Conservation (phyloP, 495 filamentous ascomycete species). For the Lophiostoma macrostomum region DNA sequence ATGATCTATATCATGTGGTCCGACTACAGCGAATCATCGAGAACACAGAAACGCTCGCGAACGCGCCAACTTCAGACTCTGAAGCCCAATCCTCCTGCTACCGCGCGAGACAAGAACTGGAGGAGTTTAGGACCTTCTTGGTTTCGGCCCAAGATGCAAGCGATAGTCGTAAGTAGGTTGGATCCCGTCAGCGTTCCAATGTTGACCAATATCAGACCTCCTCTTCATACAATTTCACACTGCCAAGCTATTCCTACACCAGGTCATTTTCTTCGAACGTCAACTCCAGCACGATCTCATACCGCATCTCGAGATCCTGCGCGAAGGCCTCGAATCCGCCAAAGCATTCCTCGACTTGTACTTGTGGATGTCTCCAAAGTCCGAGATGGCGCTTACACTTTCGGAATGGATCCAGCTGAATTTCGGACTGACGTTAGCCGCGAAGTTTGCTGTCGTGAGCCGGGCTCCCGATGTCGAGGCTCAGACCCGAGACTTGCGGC, state of each 20-base stretch:
- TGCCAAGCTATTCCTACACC: conserved; percentile 29
- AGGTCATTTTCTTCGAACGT: conserved; percentile 28
- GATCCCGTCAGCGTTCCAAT: neutral
- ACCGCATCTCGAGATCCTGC: conserved; percentile 11
- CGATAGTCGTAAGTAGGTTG: conserved; percentile 27
- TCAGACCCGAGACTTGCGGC: conserved; percentile 19
- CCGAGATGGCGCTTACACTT: conserved; percentile 21
- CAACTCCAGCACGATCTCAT: conserved; percentile 17
- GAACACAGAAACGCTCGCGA: conserved; percentile 17
- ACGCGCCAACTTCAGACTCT: conserved; percentile 2
- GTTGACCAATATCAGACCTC: conserved; percentile 8
- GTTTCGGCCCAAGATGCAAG: conserved; percentile 12
- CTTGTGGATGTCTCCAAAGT: conserved; percentile 19
- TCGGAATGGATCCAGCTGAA: conserved; percentile 23
- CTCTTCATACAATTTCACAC: conserved; percentile 29
- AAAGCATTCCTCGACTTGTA: conserved; percentile 24
- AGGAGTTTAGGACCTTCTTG: conserved; percentile 14
- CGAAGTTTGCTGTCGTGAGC: conserved; percentile 23
- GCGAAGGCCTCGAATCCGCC: conserved; percentile 20
- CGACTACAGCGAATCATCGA: conserved; percentile 25
- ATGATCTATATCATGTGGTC: conserved; percentile 26
- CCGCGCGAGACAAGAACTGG: conserved; percentile 8
- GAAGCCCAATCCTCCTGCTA: conserved; percentile 8
- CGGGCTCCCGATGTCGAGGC: conserved; percentile 9
- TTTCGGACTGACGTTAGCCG: conserved; percentile 23